phyloP scores from a whole-genome alignment of 163 green algal genomes.

The Coccomyxa subellipsoidea region DNA sequence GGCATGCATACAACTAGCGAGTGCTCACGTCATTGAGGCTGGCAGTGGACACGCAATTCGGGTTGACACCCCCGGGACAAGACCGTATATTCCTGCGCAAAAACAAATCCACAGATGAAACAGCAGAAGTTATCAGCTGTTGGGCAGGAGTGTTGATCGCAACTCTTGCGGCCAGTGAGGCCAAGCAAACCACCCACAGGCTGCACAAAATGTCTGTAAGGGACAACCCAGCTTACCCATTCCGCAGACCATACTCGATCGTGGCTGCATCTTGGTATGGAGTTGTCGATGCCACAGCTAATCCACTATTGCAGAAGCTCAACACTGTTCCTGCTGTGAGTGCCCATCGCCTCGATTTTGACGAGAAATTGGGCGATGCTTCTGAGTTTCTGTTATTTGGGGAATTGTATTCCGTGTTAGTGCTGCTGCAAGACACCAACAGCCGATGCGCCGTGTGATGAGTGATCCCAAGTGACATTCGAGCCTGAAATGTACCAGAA shows the following conservation, averaged over 20 bases:
- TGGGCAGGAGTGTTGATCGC: too few species aligned
- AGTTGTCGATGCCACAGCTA: background rate
- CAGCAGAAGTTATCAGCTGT: too few species aligned
- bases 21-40: conserved; percentile 18
- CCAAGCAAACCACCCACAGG: too few species aligned
- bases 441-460: background rate
- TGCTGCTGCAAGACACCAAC: background rate
- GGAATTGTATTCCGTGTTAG: background rate
- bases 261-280: conserved; percentile 19
- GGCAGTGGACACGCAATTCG: conserved; percentile 21
- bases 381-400: background rate
- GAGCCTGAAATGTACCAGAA: background rate
- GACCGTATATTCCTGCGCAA: background rate
- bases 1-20: background rate
- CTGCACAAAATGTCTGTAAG: background rate
- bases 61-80: conserved; percentile 18
- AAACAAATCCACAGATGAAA: too few species aligned
- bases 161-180: too few species aligned
- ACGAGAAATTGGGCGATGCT: background rate
- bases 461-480: background rate
- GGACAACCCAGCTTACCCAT: background rate
- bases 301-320: background rate
- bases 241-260: conserved; percentile 18
- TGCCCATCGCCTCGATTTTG: background rate
- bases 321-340: background rate